Conservation (phyloP, 1,284 basidiomycete genomes). For the Ustilago nuda region DNA sequence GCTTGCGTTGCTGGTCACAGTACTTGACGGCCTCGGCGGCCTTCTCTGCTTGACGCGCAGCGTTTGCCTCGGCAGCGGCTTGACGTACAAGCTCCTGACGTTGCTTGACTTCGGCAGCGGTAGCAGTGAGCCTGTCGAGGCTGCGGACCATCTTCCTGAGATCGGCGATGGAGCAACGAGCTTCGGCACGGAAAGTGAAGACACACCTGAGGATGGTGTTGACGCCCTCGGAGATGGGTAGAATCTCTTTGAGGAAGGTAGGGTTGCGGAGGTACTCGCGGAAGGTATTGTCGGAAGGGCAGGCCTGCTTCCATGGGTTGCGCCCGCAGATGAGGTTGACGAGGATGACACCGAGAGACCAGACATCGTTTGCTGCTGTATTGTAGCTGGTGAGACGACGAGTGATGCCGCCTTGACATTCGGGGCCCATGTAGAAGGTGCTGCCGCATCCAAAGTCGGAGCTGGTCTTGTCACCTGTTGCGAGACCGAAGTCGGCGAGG, state of each 20-base stretch:
- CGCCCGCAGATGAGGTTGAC: constrained; percentile 89
- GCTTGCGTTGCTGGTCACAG: constrained; percentile 38
- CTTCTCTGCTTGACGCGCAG: constrained; percentile 48
- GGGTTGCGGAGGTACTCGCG: constrained; percentile 65
- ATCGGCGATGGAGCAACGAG: constrained; percentile 59
- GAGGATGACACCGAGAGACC: constrained; percentile 92
- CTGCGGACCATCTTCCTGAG: constrained; percentile 57
- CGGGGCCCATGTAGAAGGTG: constrained; percentile 96
- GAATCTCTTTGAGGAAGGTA: constrained; percentile 65
- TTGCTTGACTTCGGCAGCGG: constrained; percentile 54
- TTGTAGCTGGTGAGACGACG: constrained; percentile 76
- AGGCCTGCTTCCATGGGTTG: constrained; percentile 87
- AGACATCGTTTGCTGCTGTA: constrained; percentile 81
- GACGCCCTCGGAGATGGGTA: constrained; percentile 66
- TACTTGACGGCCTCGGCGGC: constrained; percentile 37
- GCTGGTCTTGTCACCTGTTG: constrained; percentile 87
- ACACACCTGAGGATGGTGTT: constrained; percentile 66
- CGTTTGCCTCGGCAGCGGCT: constrained; percentile 44
- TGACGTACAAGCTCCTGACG: constrained; percentile 46
- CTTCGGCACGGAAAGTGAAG: constrained; percentile 63
- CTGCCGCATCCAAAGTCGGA: constrained; percentile 95
- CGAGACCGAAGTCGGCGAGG: constrained; percentile 96
- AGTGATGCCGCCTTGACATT: constrained; percentile 86
- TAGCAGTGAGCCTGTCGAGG: constrained; percentile 65
- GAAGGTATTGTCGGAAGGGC: constrained; percentile 79